Evolutionary conservation across 2,329 filamentous ascomycete species (phyloP), one percentile per base, ranked within the genome.

Genomic region (Emmonsiellopsis sp.): DNA sequence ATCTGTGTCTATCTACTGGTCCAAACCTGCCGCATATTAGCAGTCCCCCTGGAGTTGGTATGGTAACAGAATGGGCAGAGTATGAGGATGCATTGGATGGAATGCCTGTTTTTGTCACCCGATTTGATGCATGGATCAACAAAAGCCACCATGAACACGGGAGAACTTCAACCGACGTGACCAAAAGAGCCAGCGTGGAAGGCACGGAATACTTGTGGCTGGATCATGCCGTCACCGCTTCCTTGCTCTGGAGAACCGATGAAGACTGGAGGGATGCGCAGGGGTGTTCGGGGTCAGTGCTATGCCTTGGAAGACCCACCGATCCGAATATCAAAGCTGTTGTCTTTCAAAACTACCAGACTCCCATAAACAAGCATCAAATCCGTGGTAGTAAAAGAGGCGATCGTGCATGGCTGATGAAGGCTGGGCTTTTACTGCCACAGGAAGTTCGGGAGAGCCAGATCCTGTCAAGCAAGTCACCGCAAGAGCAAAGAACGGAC

Each of bases 181-280:
- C 42, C 39, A 17, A 27, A 45, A n/a, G 32, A n/a, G 52, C 52
- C 21, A 27, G 40, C 9, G 34, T 49, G 39, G 52, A 49, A 50
- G 55, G 55, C n/a, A 43, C 55, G 6, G 49, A 50, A 39, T 56
- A 56, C 42, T 49, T 56, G 11, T 56, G 55, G 44, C 45, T 27
- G 32, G 14, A 14, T 5, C 42, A 27, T 1, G 8, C 8, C 42
- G 45, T 48, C 11, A 17, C 6, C 13, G 11, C 45, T 10, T 27
- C 14, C n/a, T 27, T 48, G 14, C 32, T 48, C 45, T 48, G 45
- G 45, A 27, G 45, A 48, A 48, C 45, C 27, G 45, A 33, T 5
- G 45, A 36, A 27, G 45, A 48, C 14, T 27, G 8, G 17, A 10
- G 10, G n/a, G 13, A 27, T 27, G 45, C n/a, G 13, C 10, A 8